Base-by-base conservation (phyloP, 352 stramenopile genomes). In the Phytophthora nicotianae region DNA sequence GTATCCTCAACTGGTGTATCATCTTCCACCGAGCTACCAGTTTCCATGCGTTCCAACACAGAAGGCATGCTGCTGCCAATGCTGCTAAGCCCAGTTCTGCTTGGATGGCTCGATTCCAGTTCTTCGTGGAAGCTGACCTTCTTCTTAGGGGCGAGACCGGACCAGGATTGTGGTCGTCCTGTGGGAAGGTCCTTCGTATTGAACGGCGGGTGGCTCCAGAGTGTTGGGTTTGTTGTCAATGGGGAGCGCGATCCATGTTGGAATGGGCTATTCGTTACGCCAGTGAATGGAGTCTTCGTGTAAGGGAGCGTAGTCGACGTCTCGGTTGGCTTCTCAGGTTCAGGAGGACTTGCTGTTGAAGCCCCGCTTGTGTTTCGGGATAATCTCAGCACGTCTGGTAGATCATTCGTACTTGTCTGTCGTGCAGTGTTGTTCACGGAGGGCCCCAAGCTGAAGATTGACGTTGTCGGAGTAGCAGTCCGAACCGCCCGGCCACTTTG, bases 371-470 rank as follows among this genome's bases (percentile, higher is more conserved):
- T 70, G 33, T 70, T 70, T 21, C 65, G 50, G 0, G 65, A 70
- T 38, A 74, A 48, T 16, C 59, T 49, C 29, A 83, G 27, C 57
- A 74, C 37, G 54, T 74, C 65, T 4, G 65, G 61, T 13, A 74
- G 52, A 17, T 74, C 65, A 11, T 52, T 63, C 7, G 61, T 56
- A 45, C 32, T 70, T 38, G 65, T 53, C n/a, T 24, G 43, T 14
- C 65, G 63, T 21, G 72, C 66, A 33, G 37, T 65, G 24, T 58
- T 61, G 8, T 73, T 75, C 10, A 78, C 57, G 4, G 68, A 71
- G 4, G 77, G 73, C 0, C 77, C 77, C 2, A 88, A 47, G 57
- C 80, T 89, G 61, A 89, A 89, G 26, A 89, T 89, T 5, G 80
- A 89, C 20, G 74, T 85, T 21, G 66, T 83, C n/a, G 80, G 80